These are phyloP conservation scores for Pythium myriotylum DNA, from an alignment of 352 stramenopile species.

Conservation along the genomic window DNA sequence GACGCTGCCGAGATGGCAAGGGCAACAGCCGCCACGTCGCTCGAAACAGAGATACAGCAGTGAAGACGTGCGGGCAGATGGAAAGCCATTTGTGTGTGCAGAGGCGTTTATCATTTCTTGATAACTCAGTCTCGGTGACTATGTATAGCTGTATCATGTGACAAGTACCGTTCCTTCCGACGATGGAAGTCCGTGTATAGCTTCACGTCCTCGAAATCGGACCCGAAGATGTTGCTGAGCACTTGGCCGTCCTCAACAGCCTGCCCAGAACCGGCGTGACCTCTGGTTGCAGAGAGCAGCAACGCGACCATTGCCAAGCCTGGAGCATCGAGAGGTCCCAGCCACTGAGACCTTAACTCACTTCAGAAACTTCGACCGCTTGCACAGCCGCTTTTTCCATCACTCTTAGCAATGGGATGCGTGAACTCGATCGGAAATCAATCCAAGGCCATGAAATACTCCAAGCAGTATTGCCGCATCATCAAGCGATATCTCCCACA, in stretches of 20 bases:
- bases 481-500: slow-evolving; percentile 63
- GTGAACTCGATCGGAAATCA: slow-evolving; percentile 14
- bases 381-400: background rate
- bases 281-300: slow-evolving; percentile 2
- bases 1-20: background rate
- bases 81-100: background rate
- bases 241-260: background rate
- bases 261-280: background rate
- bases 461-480: slow-evolving; percentile 67
- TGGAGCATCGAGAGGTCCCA: no score
- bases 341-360: no score
- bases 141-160: slow-evolving; percentile 7
- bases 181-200: background rate
- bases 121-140: slow-evolving; percentile 11
- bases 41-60: background rate
- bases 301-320: background rate
- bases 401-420: slow-evolving; percentile 19
- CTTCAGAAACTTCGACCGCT: background rate
- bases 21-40: background rate
- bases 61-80: background rate
- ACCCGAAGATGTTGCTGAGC: background rate
- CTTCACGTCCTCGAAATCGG: background rate
- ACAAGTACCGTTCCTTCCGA: background rate
- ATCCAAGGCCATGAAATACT: slow-evolving; percentile 38
- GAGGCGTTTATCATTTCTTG: slow-evolving; percentile 10